These are phyloP conservation scores for Crithidia bombi DNA, from an alignment of 208 protist genomes.

Conservation along the genomic window DNA sequence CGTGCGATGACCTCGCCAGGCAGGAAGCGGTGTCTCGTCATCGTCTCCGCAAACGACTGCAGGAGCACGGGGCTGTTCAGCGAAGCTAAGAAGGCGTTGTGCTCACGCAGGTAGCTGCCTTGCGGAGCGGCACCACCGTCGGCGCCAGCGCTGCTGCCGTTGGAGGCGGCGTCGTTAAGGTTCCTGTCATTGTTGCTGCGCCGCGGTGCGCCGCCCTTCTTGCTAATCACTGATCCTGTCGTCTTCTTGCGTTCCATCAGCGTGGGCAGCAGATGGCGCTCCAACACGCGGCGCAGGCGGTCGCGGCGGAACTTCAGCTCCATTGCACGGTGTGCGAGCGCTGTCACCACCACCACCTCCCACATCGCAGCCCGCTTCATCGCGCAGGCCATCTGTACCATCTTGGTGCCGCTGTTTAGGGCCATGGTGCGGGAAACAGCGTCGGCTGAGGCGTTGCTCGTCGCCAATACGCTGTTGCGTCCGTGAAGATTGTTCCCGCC, in stretches of 20 bases:
- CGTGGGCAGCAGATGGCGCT: conserved; percentile 67
- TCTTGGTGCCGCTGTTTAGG: conserved; percentile 31
- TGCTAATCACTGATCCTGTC: conserved; percentile 48
- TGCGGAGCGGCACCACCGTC: conserved; percentile 26
- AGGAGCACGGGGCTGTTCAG: conserved; percentile 62
- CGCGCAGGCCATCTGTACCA: conserved; percentile 51
- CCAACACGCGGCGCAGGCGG: conserved; percentile 61
- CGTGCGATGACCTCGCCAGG: conserved; percentile 65
- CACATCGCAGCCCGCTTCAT: conserved; percentile 88
- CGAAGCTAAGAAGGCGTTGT: conserved; percentile 58
- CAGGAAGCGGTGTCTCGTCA: conserved; percentile 58
- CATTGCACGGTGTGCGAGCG: conserved; percentile 46
- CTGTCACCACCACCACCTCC: conserved; percentile 55
- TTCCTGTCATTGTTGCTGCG: conserved; percentile 6
- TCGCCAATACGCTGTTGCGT: neutral
- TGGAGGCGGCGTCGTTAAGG: neutral
- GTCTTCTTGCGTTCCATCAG: conserved; percentile 57
- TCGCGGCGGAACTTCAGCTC: conserved; percentile 46
- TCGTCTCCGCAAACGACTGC: conserved; percentile 65
- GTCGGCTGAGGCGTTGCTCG: conserved; percentile 9
- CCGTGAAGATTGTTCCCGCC: neutral
- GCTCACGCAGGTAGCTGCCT: conserved; percentile 62
- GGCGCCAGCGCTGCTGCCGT: conserved; percentile 5
- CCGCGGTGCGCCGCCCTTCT: neutral
- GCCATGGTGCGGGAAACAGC: conserved; percentile 10